Base-by-base conservation (phyloP, 2,329 filamentous ascomycete species). In the Lasiodiplodia sp. region DNA sequence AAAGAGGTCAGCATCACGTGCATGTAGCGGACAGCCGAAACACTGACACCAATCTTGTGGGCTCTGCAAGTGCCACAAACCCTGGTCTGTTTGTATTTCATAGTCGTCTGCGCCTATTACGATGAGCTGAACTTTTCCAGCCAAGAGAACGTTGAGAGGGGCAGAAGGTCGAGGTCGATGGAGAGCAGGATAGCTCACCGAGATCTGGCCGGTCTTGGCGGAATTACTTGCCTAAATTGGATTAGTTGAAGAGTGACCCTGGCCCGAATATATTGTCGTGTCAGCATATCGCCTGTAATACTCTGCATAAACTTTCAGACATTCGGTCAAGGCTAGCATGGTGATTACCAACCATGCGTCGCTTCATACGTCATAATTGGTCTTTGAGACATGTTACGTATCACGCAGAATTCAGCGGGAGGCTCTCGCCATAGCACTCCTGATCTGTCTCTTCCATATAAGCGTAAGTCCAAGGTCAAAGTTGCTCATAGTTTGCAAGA, bases 21-120 rank as follows among this genome's bases (percentile, higher is more conserved):
- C 8, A 31, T 18, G 18, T 14, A n/a, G 11, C n/a, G 37, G 11
- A 47, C 1, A 11, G 23, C 21, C 23, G 7, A 3, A 25, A n/a
- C 18, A 58, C 67, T 51, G 37, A 69, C 67, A 37, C 67, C 67
- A 21, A 69, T 31, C 58, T 69, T 69, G 25, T 66, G 67, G 49
- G 60, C 37, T 58, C 67, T 65, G 51, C 60, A 69, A 23, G 67
- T 69, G 37, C 47, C 21, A 21, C 67, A 69, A 8, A 69, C 60
- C 8, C 14, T 69, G 28, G 37, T 11, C 37, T 66, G 58, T n/a
- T 66, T 69, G 11, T 28, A 25, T 52, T 66, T 69, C 67, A 69
- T 69, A 1, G n/a, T 62, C 31, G 55, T 34, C 8, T 34, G 31
- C 31, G 40, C 16, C 40, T 2, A 18, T 44, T 44, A 44, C 31